Evolutionary conservation across 2,329 filamentous ascomycete species (phyloP).

Genomic region (Ceratocystis ficicola): DNA sequence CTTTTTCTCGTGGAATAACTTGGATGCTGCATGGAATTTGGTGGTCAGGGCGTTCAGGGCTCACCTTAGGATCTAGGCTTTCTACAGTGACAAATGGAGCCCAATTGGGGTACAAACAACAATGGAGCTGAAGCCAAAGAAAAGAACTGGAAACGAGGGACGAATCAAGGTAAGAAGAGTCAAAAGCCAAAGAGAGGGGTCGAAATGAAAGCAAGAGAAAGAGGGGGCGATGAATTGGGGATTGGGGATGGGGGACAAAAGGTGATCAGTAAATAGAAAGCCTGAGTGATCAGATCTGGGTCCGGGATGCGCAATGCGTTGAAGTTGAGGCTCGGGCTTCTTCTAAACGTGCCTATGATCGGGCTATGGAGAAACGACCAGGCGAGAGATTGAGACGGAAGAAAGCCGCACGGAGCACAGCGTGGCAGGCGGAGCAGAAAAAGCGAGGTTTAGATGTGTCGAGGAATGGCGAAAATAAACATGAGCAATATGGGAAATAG

Average conservation of each 20-base stretch:
- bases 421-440: neutral
- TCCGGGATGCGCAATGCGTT: neutral
- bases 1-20: neutral
- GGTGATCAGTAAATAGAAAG: neutral
- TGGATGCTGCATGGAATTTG: neutral
- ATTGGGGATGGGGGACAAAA: too few species aligned
- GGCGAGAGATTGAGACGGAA: neutral
- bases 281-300: neutral
- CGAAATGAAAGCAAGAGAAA: neutral
- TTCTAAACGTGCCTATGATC: too few species aligned
- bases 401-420: constrained; percentile 5
- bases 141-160: too few species aligned
- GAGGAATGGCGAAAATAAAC: neutral
- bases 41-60: neutral
- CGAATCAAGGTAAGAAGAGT: neutral
- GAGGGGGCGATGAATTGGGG: neutral
- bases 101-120: neutral
- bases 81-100: neutral
- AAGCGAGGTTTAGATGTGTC: constrained; percentile 6
- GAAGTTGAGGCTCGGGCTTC: neutral
- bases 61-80: constrained; percentile 10
- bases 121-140: too few species aligned
- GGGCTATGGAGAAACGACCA: neutral
- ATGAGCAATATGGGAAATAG: neutral
- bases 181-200: neutral